Evolutionary conservation across 768 basidiomycete genomes (phyloP).

Genomic region (Pisolithus orientalis): DNA sequence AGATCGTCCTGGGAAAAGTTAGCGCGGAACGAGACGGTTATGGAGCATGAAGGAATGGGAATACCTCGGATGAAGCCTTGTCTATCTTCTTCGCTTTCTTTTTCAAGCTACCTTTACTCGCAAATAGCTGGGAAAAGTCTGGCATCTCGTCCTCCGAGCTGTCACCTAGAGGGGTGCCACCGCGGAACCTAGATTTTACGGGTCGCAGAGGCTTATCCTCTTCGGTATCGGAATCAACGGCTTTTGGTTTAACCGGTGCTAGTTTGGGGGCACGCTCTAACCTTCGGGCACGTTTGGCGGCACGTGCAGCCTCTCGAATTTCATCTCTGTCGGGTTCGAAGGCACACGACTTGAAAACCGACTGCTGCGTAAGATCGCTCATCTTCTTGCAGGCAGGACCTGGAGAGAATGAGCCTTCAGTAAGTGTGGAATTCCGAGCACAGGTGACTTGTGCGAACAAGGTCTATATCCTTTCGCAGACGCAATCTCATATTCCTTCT

Average conservation of each 20-base stretch:
- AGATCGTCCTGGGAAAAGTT: conserved; percentile 16
- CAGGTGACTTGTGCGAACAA: conserved; percentile 32
- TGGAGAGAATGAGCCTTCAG: conserved; percentile 14
- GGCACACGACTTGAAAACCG: conserved; percentile 55
- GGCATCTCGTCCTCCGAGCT: conserved; percentile 52
- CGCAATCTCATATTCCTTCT: conserved; percentile 53
- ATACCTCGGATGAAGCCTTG: background rate
- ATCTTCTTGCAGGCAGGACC: conserved; percentile 67
- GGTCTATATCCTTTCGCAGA: conserved; percentile 53
- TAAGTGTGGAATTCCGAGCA: background rate
- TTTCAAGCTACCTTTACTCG: conserved; percentile 17
- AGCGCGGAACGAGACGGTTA: conserved; percentile 5
- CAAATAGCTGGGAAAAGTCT: conserved; percentile 38
- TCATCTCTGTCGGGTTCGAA: conserved; percentile 68
- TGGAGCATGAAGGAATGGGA: background rate
- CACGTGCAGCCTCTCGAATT: conserved; percentile 35
- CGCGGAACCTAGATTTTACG: conserved; percentile 4
- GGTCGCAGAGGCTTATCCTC: background rate
- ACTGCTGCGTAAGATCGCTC: conserved; percentile 44
- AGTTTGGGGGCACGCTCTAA: conserved; percentile 1
- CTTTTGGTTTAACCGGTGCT: conserved; percentile 1
- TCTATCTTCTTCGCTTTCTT: conserved; percentile 19
- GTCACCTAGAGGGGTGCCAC: conserved; percentile 21
- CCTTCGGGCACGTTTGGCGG: conserved; percentile 20
- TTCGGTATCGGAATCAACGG: conserved; percentile 8